Conservation (phyloP, 352 stramenopile genomes). For the Saprolegnia parasitica region DNA sequence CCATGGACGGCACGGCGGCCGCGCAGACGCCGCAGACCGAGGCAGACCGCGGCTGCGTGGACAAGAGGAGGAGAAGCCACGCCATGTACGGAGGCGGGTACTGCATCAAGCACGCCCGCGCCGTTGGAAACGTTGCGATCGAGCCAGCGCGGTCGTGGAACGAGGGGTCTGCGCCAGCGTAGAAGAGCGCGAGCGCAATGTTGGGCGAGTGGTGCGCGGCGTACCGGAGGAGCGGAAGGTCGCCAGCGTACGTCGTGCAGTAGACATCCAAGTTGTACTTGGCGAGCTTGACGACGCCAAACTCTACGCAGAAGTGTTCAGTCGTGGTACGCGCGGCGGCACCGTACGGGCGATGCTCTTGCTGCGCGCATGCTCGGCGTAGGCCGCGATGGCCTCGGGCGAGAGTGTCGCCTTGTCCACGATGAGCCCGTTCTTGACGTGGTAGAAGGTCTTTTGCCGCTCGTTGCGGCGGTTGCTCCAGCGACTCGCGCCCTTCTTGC, state of each 20-base stretch:
- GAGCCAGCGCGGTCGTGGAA: constrained; percentile 5
- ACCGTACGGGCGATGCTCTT: constrained; percentile 25
- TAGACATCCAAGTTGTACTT: constrained; percentile 29
- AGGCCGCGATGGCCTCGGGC: constrained; percentile 12
- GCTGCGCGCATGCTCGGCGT: constrained; percentile 17
- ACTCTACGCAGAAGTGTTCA: constrained; percentile 22
- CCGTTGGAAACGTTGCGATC: not conserved
- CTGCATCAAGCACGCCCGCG: constrained; percentile 4
- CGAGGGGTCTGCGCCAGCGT: constrained; percentile 26
- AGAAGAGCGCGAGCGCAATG: constrained; percentile 19
- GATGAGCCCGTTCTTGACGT: constrained; percentile 25
- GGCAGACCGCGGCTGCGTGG: not conserved
- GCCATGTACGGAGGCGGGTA: constrained; percentile 25
- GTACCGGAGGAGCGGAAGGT: constrained; percentile 10
- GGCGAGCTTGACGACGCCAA: constrained; percentile 28
- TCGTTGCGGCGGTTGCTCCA: constrained; percentile 26
- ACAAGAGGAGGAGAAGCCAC: constrained; percentile 18
- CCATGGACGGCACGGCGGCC: not conserved
- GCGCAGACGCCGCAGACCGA: not conserved
- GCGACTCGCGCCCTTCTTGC: constrained; percentile 1
- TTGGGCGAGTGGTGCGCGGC: constrained; percentile 20
- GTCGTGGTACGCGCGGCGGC: not conserved
- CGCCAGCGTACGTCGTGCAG: not conserved
- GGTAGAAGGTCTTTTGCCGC: constrained; percentile 26
- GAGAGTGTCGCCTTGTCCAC: not conserved